Evolutionary conservation across 148 eudicot genomes (phyloP).

Genomic region (Cornus florida): DNA sequence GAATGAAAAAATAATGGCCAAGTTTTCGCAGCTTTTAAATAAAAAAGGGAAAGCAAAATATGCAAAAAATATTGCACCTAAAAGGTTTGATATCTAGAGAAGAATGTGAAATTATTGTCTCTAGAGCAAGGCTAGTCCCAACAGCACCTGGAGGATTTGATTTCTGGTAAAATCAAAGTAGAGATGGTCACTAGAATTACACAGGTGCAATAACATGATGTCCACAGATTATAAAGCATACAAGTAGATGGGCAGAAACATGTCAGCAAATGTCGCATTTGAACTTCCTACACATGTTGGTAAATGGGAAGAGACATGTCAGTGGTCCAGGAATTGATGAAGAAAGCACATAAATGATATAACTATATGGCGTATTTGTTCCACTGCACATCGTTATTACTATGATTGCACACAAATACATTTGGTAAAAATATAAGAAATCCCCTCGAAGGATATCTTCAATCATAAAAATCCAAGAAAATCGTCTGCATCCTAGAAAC

Average conservation of each 20-base stretch:
- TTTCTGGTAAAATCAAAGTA: slow-evolving; percentile 48
- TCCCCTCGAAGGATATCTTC: too few species aligned
- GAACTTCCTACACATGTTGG: too few species aligned
- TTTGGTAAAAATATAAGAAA: too few species aligned
- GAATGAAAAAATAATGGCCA: background rate
- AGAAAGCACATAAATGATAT: too few species aligned
- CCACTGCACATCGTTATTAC: too few species aligned
- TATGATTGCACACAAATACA: too few species aligned
- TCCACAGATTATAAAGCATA: background rate
- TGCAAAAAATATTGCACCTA: slow-evolving; percentile 41
- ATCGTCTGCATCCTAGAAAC: too few species aligned
- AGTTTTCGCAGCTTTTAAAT: slow-evolving; percentile 4
- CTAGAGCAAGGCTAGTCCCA: slow-evolving; percentile 88
- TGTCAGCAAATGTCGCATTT: background rate
- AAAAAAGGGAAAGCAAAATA: slow-evolving; percentile 3
- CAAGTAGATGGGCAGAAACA: background rate
- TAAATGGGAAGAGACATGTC: too few species aligned
- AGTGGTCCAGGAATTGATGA: too few species aligned
- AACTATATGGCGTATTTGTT: too few species aligned
- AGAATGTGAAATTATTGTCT: slow-evolving; percentile 75
- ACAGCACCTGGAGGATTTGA: slow-evolving; percentile 91
- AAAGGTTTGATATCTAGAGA: slow-evolving; percentile 53
- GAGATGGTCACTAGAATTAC: background rate
- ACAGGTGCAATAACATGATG: background rate
- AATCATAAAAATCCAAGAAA: too few species aligned